Evolutionary conservation across 2,329 filamentous ascomycete species (phyloP), one percentile per base, ranked within the genome.

Genomic region (Verticillium tricorpus): DNA sequence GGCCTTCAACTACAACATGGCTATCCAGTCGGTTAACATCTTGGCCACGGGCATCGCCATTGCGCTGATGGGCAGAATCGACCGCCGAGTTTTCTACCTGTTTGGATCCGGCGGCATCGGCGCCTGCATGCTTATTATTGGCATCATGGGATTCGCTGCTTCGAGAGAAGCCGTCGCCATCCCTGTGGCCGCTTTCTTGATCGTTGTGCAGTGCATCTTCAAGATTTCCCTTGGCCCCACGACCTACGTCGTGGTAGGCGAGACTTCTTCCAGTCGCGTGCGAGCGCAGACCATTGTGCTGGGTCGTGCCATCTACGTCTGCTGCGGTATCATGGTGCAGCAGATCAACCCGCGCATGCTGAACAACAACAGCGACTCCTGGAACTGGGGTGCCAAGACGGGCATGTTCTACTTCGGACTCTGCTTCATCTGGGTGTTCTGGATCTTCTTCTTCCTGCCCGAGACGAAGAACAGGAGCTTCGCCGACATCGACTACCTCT

Each of bases 371-470:
- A 56, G 57, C 7, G 64, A 65, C 55, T 69, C 69, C 35, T 73
- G 70, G 67, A 76, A 70, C 32, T 72, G 70, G 72, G 77, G 65
- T 68, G 77, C 77, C 62, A 76, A 68, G 73, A 74, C 63, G 67
- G 80, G 70, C 1, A 65, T 74, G 34, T 68, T 75, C 34, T 75
- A 73, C 54, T 71, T 80, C 75, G 88, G 0, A 88, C 92, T 62
- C 6, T 94, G 91, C 76, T 91, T 92, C 77, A 76, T 87, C 61
- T 94, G 91, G 77, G 86, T 93, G 69, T 77, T 95, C 15, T 96
- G 94, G 77, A 89, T 89, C 0, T 94, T 87, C 71, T 93, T 93
- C 80, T 84, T 90, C 14, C 80, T 94, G 0, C 93, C 93, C 0
- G 92, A 97, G 72, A 92, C 93, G 0, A 80, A 79, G 3, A 93